Base-by-base conservation (phyloP, 2,329 filamentous ascomycete genomes). In the Fusarium foetens region DNA sequence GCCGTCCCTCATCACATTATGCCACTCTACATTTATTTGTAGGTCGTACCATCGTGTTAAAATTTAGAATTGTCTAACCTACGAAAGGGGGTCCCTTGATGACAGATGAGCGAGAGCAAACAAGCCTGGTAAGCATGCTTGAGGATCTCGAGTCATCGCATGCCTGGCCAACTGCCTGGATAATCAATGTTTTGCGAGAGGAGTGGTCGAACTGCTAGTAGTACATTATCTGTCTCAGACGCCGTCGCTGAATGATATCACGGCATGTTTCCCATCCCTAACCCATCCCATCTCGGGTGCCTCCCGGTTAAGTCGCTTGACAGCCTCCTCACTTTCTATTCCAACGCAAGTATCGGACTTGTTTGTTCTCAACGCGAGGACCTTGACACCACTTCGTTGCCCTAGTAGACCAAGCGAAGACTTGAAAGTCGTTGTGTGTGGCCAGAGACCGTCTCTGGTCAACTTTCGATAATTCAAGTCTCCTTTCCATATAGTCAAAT, bases 1-100 rank as follows among this genome's bases (percentile, higher is more conserved):
- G 21, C 61, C 61, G 4, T 52, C 61, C 2, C 54, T 63, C 14
- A 63, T 63, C 38, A 63, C 61, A 27, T 52, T 63, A 17, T 63
- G 61, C 27, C 61, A 63, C 61, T 51, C 61, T 14, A 63, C 61
- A 7, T 63, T 63, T 52, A 63, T 63, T 14, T 63, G 59, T 63
- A 62, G 7, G 51, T 57, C 11, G 3, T 21, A 10, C 7, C 6
- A 31, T 48, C 5, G 8, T 33, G 2, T n/a, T 1, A 11, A 17
- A 2, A 41, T 9, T 21, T 5, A 14, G 4, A 12, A 17, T 14
- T 31, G 3, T 46, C 59, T 63, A 63, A 63, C 8, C 12, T 51
- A 17, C 17, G 12, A 7, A 14, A 63, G 53, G 61, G 61, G 61
- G 25, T 12, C 45, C 45, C 8, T 60, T 61, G 42, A 63, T 60